phyloP scores from a whole-genome alignment of 139 green algal genomes.

The Micractinium conductrix region DNA sequence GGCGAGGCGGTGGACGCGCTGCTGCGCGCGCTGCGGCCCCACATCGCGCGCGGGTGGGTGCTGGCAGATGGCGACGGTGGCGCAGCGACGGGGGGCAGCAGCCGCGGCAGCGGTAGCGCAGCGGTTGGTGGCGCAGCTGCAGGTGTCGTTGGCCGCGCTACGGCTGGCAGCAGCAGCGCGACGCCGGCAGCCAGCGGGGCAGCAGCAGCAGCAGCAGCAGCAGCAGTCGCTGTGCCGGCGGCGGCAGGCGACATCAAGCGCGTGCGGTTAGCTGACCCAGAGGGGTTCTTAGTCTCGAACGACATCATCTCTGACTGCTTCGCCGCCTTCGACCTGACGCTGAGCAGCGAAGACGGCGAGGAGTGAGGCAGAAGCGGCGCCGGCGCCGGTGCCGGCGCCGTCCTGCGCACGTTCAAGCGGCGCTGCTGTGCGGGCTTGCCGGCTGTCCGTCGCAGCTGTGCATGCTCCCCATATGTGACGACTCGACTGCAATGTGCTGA shows the following conservation, averaged over 20 bases:
- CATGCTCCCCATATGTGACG: background rate
- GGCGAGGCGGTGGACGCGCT: conserved; percentile 22
- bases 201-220: background rate
- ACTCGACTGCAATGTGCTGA: background rate
- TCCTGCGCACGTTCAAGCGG: too few relatives aligned
- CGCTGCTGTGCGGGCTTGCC: background rate
- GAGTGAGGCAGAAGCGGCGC: background rate
- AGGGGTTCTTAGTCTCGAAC: conserved; percentile 89
- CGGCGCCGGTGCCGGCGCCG: too few relatives aligned
- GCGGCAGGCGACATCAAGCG: background rate
- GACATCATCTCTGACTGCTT: conserved; percentile 88
- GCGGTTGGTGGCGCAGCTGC: background rate
- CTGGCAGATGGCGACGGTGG: background rate
- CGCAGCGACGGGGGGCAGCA: background rate
- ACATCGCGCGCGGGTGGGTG: conserved; percentile 47
- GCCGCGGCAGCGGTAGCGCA: background rate
- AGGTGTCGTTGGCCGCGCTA: background rate
- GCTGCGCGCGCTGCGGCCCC: conserved; percentile 38
- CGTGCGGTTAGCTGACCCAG: conserved; percentile 77
- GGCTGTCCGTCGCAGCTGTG: background rate
- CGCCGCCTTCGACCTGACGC: conserved; percentile 55
- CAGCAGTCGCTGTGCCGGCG: background rate
- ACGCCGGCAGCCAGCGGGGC: too few relatives aligned
- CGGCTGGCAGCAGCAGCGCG: background rate
- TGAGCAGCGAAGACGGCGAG: background rate